phyloP scores from a whole-genome alignment of 2,329 filamentous ascomycete species.

The Scopulariopsis brevicaulis region DNA sequence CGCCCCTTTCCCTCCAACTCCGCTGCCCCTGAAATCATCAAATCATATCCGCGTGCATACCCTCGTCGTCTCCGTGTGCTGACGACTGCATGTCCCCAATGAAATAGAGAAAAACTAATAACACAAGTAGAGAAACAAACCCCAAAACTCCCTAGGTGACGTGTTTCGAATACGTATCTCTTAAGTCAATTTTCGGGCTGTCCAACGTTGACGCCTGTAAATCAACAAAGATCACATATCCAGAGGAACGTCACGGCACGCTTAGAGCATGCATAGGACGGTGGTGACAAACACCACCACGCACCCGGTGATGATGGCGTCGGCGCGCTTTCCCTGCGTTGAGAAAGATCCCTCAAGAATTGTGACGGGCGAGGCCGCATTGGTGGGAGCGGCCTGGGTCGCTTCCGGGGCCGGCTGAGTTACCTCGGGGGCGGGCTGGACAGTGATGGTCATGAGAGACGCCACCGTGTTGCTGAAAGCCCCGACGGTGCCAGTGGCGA shows the following conservation, averaged over 20 bases:
- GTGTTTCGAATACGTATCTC: not conserved
- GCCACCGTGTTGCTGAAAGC: not conserved
- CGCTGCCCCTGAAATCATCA: not conserved
- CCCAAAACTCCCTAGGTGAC: not conserved
- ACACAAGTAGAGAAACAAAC: not conserved
- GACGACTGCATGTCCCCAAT: not conserved
- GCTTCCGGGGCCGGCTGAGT: not conserved
- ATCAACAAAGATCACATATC: not conserved
- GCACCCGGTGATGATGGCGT: not conserved
- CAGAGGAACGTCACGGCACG: not conserved
- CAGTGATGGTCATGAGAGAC: not conserved
- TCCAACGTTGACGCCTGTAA: not conserved
- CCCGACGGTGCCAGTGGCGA: not conserved
- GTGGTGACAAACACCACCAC: not conserved
- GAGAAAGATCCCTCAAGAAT: not conserved
- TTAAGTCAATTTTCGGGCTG: not conserved
- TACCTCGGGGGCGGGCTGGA: not conserved
- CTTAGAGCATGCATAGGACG: not conserved
- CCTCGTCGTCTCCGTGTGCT: not conserved
- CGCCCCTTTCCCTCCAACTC: not conserved
- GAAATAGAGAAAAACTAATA: not conserved
- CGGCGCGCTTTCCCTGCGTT: not conserved
- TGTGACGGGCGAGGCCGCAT: not conserved
- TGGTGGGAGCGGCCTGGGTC: not conserved
- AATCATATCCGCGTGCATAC: not conserved